These are phyloP conservation scores for Mortierella antarctica DNA, from an alignment of 192 early-diverging fungal species.

Conservation along the genomic window DNA sequence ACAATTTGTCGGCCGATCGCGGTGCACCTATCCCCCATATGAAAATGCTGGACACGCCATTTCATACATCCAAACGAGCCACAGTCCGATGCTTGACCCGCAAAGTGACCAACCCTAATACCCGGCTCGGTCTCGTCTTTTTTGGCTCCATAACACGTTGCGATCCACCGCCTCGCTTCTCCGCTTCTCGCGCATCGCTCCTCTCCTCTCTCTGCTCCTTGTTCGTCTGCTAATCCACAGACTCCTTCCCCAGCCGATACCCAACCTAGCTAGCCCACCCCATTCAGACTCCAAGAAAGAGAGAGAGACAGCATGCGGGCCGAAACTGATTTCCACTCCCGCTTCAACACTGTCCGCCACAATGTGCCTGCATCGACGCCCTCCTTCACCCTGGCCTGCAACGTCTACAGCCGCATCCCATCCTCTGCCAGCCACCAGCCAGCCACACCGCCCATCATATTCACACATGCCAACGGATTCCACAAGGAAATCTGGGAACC, in stretches of 20 bases:
- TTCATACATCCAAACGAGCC: too few relatives aligned
- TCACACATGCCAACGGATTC: constrained; percentile 69
- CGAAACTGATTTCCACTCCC: constrained; percentile 16
- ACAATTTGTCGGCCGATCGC: too few relatives aligned
- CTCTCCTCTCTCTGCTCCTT: neutral
- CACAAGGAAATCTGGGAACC: constrained; percentile 69
- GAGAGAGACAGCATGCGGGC: neutral
- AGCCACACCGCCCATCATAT: constrained; percentile 47
- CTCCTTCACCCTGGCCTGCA: constrained; percentile 28
- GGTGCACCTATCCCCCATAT: too few relatives aligned
- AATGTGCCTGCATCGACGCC: constrained; percentile 22
- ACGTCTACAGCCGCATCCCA: constrained; percentile 20
- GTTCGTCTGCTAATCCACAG: neutral
- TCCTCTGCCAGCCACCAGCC: neutral
- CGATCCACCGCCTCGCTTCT: too few relatives aligned
- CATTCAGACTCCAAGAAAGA: neutral
- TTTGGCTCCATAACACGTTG: too few relatives aligned
- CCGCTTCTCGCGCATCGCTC: too few relatives aligned
- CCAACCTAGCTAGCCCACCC: neutral
- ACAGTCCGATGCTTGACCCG: too few relatives aligned
- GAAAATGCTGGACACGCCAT: too few relatives aligned
- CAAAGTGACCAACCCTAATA: too few relatives aligned
- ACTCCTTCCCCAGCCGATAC: neutral
- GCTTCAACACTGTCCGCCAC: constrained; percentile 19
- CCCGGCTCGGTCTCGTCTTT: too few relatives aligned